phyloP scores from a whole-genome alignment of 169 alveolate species.

The Fabrea salina region DNA sequence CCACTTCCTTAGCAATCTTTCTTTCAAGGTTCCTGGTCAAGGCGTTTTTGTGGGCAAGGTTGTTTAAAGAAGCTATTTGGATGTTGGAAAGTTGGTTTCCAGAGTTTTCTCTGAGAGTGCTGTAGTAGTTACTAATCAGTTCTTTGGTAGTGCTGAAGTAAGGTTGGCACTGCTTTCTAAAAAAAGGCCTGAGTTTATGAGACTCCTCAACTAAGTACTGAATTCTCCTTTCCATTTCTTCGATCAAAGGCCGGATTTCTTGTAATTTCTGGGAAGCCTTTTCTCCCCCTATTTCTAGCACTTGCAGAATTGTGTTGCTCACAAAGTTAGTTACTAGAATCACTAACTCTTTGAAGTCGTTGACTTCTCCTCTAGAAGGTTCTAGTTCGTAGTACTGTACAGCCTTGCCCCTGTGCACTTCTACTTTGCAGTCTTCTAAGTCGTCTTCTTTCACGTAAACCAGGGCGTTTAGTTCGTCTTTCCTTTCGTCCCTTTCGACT shows the following conservation, averaged over 20 bases:
- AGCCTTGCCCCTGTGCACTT: conserved; percentile 3
- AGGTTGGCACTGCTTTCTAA: conserved; percentile 3
- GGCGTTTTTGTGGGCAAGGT: conserved; percentile 24
- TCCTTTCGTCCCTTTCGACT: neutral
- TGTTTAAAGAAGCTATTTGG: conserved; percentile 23
- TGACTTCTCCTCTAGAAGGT: neutral
- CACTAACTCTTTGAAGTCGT: conserved; percentile 26
- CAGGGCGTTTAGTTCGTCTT: neutral
- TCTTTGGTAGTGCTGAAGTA: conserved; percentile 12
- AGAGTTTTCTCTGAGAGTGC: conserved; percentile 3
- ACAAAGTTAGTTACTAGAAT: conserved; percentile 19
- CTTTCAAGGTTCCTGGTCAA: conserved; percentile 4
- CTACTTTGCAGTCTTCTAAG: conserved; percentile 31
- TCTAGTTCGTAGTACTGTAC: conserved; percentile 10
- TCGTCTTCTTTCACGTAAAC: conserved; percentile 18
- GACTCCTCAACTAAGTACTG: neutral
- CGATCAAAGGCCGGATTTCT: conserved; percentile 17
- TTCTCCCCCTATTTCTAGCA: conserved; percentile 23
- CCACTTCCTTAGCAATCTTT: conserved; percentile 23
- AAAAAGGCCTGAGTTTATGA: neutral
- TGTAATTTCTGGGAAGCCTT: neutral
- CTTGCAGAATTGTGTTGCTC: neutral
- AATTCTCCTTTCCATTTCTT: conserved; percentile 30
- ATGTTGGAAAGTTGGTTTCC: conserved; percentile 23
- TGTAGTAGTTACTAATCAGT: neutral